Evolutionary conservation across 2,329 filamentous ascomycete genomes (phyloP).

Genomic region (Corinectria fuckeliana): DNA sequence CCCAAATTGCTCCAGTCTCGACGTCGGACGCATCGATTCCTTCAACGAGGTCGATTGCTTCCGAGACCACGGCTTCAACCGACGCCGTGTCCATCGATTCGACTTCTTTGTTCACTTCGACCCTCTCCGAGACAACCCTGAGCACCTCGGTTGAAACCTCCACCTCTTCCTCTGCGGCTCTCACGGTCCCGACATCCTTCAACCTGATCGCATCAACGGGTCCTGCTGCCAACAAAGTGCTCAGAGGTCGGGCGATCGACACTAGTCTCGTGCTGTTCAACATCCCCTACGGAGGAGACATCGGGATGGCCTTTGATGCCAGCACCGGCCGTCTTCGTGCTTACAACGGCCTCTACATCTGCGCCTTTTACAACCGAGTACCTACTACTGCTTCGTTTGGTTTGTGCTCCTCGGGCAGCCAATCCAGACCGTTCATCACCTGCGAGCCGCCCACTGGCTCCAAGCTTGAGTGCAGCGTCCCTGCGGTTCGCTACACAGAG

Average conservation of each 20-base stretch:
- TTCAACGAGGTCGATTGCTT: neutral
- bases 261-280: too few relatives aligned
- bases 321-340: neutral
- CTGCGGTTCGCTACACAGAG: neutral
- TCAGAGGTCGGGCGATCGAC: neutral
- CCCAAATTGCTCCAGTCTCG: neutral
- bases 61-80: neutral
- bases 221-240: neutral
- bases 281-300: neutral
- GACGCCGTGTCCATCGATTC: neutral
- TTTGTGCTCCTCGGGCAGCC: neutral
- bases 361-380: too few relatives aligned
- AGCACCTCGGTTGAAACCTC: neutral
- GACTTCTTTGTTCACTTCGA: neutral
- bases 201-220: neutral
- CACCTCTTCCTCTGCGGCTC: neutral
- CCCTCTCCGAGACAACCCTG: neutral
- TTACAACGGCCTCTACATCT: neutral
- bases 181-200: neutral
- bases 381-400: neutral
- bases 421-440: neutral
- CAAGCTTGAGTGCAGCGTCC: neutral
- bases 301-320: neutral
- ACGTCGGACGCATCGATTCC: neutral
- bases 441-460: neutral